A percentile compares a stretch with the other conserved stretches of the same genome.
These are phyloP conservation scores for Zymoseptoria ardabiliae DNA, from an alignment of 2,329 filamentous ascomycete species.

Conservation along the genomic window DNA sequence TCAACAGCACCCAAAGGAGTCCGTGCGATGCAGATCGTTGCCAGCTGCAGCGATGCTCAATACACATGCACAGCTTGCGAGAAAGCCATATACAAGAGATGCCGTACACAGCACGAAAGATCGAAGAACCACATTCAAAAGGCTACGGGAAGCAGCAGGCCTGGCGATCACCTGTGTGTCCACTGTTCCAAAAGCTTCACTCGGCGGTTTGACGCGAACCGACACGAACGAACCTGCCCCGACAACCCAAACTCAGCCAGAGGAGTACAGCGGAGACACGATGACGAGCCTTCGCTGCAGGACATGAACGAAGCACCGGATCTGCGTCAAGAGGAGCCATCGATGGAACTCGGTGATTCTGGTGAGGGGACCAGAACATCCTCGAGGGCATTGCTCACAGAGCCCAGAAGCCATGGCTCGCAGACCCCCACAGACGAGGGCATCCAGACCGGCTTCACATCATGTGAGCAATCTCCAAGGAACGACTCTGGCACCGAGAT, in stretches of 20 bases:
- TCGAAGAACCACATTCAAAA: background rate
- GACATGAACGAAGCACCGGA: no score
- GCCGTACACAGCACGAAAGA: background rate
- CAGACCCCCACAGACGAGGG: background rate
- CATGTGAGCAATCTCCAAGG: background rate
- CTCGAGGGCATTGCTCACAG: background rate
- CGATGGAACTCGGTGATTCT: background rate
- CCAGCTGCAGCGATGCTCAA: background rate
- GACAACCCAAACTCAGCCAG: background rate
- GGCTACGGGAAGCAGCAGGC: background rate
- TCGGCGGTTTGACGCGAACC: background rate
- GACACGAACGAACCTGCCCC: background rate
- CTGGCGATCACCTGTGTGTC: background rate
- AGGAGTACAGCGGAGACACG: background rate
- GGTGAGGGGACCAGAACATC: background rate
- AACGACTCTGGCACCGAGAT: background rate
- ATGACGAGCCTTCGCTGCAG: no score
- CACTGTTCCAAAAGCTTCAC: background rate
- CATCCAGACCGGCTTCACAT: background rate
- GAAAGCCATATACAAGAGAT: background rate
- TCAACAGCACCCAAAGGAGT: no score
- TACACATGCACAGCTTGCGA: background rate
- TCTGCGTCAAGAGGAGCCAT: background rate
- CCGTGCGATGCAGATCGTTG: background rate
- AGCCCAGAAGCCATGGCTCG: background rate